These are phyloP conservation scores for Coemansia brasiliensis DNA, from an alignment of 192 early-diverging fungal species.

Conservation along the genomic window DNA sequence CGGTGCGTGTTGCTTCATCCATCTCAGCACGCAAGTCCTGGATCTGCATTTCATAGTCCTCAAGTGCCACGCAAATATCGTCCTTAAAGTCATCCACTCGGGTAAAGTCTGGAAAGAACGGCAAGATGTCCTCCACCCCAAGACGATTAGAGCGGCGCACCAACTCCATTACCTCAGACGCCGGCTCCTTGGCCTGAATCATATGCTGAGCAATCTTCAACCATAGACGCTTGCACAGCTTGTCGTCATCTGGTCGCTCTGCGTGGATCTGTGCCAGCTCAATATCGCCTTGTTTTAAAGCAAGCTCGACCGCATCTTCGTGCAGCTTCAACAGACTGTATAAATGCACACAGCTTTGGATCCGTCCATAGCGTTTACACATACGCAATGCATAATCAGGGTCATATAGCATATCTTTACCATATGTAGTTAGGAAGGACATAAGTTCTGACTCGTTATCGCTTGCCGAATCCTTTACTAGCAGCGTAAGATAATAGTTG, in stretches of 20 bases:
- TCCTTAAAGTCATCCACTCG: conserved; percentile 97
- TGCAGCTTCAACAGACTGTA: conserved; percentile 85
- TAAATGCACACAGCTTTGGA: conserved; percentile 86
- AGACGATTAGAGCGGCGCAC: conserved; percentile 72
- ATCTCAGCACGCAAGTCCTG: conserved; percentile 86
- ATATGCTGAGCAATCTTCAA: conserved; percentile 91
- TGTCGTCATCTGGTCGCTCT: conserved; percentile 87
- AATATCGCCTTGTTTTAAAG: conserved; percentile 81
- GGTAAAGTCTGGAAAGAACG: conserved; percentile 96
- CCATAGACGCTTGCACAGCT: conserved; percentile 86
- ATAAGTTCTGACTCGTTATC: conserved; percentile 71
- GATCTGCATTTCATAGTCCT: conserved; percentile 90
- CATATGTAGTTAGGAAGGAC: conserved; percentile 68
- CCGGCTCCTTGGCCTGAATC: conserved; percentile 80
- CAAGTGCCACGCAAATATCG: conserved; percentile 87
- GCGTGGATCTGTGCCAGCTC: conserved; percentile 91
- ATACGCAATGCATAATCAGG: conserved; percentile 89
- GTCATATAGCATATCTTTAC: conserved; percentile 81
- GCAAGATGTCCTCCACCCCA: conserved; percentile 94
- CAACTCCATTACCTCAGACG: conserved; percentile 86
- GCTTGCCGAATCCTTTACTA: conserved; percentile 33
- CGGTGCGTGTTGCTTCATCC: conserved; percentile 92
- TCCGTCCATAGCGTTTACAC: conserved; percentile 78
- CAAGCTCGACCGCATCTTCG: conserved; percentile 90
- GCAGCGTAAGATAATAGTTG: conserved; percentile 80